Evolutionary conservation across 768 basidiomycete genomes (phyloP).

Genomic region (Candolleomyces efflorescens): DNA sequence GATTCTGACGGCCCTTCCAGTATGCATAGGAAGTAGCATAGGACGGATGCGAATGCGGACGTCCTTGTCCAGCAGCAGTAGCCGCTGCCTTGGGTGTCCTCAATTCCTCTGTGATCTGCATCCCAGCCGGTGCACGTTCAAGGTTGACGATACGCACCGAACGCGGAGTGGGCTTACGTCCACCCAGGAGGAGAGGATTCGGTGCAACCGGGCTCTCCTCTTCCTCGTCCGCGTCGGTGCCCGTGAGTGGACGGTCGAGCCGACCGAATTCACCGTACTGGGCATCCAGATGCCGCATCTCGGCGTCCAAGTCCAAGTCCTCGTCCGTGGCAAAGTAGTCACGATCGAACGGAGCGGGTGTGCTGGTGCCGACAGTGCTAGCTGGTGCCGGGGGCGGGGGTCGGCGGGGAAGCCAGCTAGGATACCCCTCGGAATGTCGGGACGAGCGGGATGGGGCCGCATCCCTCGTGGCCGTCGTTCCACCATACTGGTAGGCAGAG

Average conservation of each 20-base stretch:
- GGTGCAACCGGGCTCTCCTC: constrained; percentile 20
- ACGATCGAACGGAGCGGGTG: constrained; percentile 4
- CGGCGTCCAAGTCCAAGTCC: constrained; percentile 3
- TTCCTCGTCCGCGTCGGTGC: not conserved
- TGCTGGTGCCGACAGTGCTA: constrained; percentile 43
- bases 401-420: constrained; percentile 78
- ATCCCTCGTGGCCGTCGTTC: not conserved
- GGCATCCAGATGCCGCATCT: constrained; percentile 2
- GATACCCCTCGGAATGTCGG: constrained; percentile 65
- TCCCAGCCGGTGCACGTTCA: constrained; percentile 36
- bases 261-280: not conserved
- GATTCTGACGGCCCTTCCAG: constrained; percentile 18
- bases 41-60: constrained; percentile 44
- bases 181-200: constrained; percentile 36
- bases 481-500: not conserved
- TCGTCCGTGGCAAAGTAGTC: constrained; percentile 2
- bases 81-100: constrained; percentile 26
- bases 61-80: constrained; percentile 29
- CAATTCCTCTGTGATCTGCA: constrained; percentile 16
- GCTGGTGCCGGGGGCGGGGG: constrained; percentile 74
- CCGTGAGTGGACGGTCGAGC: not conserved
- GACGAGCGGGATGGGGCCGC: constrained; percentile 23
- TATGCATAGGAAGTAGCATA: constrained; percentile 16
- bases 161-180: constrained; percentile 76
- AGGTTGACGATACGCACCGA: constrained; percentile 79